phyloP scores from a whole-genome alignment of 768 basidiomycete species.

The Epithele typhae region DNA sequence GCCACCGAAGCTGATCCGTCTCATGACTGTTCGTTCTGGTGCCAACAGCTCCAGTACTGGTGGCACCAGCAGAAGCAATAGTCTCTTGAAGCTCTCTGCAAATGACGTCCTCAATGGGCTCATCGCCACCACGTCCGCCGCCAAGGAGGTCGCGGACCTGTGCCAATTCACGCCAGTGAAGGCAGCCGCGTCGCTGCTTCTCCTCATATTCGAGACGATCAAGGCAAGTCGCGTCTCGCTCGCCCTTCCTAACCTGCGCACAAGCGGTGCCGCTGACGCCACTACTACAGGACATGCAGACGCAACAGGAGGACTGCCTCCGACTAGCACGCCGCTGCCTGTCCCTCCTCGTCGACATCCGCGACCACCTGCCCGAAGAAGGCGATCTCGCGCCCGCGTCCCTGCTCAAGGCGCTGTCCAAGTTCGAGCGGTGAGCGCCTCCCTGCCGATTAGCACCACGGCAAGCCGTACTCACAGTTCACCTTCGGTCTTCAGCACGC shows the following conservation, averaged over 20 bases:
- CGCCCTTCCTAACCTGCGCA: conserved; percentile 1
- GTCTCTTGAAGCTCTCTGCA: conserved; percentile 20
- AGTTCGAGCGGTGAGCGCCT: conserved; percentile 30
- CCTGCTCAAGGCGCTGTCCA: conserved; percentile 35
- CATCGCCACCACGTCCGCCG: conserved; percentile 25
- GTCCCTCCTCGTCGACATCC: conserved; percentile 38
- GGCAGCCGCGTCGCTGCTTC: conserved; percentile 35
- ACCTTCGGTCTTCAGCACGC: conserved; percentile 24
- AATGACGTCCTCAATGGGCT: conserved; percentile 28
- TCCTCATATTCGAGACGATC: conserved; percentile 42
- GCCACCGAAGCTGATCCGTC: no score
- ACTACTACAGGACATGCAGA: conserved; percentile 28
- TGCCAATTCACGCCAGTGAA: conserved; percentile 40
- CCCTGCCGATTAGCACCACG: background rate
- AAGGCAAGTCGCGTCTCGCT: conserved; percentile 30
- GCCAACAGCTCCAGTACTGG: no score
- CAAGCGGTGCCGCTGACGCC: background rate
- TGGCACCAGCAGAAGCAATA: no score
- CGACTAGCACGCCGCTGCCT: conserved; percentile 38
- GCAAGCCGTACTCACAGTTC: background rate
- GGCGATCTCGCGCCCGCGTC: conserved; percentile 40
- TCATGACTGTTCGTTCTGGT: no score
- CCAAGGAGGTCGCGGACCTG: conserved; percentile 29
- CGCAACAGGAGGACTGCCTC: conserved; percentile 36
- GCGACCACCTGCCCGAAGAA: conserved; percentile 40